A percentile compares a stretch with the other conserved stretches of the same genome.
Evolutionary conservation across 148 eudicot species (phyloP).

Genomic region (Chenopodium suecicum): DNA sequence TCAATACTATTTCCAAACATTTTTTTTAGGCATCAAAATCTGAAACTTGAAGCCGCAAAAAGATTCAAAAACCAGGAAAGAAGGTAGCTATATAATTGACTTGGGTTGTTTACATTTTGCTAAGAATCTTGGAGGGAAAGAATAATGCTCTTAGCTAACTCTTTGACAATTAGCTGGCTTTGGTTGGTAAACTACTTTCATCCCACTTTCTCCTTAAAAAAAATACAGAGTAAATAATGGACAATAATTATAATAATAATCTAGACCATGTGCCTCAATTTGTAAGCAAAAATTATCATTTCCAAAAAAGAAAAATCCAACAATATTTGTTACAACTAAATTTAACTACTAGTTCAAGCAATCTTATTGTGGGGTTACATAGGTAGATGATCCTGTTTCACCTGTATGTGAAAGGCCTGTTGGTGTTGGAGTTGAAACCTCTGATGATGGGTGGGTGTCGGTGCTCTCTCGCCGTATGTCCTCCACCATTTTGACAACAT

Average conservation of each 20-base stretch:
- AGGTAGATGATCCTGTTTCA: slow-evolving; percentile 34
- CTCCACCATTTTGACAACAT: slow-evolving; percentile 61
- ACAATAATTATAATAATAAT: slow-evolving; percentile 10
- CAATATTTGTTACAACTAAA: slow-evolving; percentile 20
- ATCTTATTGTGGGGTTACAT: slow-evolving; percentile 27
- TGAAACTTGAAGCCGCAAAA: neutral
- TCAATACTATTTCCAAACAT: neutral
- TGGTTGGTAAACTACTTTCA: slow-evolving; percentile 29
- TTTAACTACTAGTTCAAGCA: slow-evolving; percentile 21
- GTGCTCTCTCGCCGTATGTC: slow-evolving; percentile 43
- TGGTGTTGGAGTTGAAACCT: slow-evolving; percentile 50
- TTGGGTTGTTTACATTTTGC: slow-evolving; percentile 5
- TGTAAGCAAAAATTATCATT: neutral
- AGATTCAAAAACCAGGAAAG: neutral
- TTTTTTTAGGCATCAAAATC: neutral
- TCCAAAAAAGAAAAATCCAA: neutral
- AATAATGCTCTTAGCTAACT: neutral
- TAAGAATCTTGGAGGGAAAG: slow-evolving; percentile 5
- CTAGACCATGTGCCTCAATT: slow-evolving; percentile 26
- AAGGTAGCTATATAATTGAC: slow-evolving; percentile 18
- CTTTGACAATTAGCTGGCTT: slow-evolving; percentile 22
- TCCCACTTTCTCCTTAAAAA: slow-evolving; percentile 19
- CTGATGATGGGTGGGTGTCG: slow-evolving; percentile 42
- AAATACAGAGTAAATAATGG: neutral
- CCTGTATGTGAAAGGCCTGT: slow-evolving; percentile 25